Evolutionary conservation across 2,329 filamentous ascomycete genomes (phyloP), one percentile per base, ranked within the genome.

Genomic region (Neopestalotiopsis sp.): DNA sequence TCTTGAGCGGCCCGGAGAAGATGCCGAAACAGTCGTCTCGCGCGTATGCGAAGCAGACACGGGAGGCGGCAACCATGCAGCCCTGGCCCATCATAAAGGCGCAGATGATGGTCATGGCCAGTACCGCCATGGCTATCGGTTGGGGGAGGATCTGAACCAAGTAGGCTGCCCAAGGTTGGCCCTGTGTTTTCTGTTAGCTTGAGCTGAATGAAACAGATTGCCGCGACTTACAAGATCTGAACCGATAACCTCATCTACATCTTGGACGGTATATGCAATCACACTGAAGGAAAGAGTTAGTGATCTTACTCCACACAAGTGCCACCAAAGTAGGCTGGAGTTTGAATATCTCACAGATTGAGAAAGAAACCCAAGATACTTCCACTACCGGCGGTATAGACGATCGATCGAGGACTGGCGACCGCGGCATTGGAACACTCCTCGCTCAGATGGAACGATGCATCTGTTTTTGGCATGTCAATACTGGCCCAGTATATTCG

Each of bases 381-480:
- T 5, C 92, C 92, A 2, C 90, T 83, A 1, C 82, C 87, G 1
- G 89, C 89, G 0, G 92, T 94, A 75, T 93, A 82, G 49, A 93
- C 88, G 66, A 94, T 94, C 7, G 91, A 91, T 13, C 91, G 87
- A 0, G 91, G 91, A 10, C 90, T 88, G 38, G 92, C 91, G 61
- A 93, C 80, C 72, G 88, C 89, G 34, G 92, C 91, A 73, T 94
- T 94, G 70, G 89, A 90, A 79, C 91, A 94, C 78, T 94, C 91
- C 76, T 94, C 91, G 3, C 89, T 87, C n/a, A 94, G 79, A 79
- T 94, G 91, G 77, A 93, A 93, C 0, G 91, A 88, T 0, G 86
- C 86, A 77, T 92, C 90, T 76, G 92, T 63, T 10, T 28, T 12
- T 3, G 24, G 9, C 2, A 4, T 32, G 14, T n/a, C 10, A 61